These are phyloP conservation scores for Lonicera japonica DNA, from an alignment of 129 eudicot genomes.

Conservation along the genomic window DNA sequence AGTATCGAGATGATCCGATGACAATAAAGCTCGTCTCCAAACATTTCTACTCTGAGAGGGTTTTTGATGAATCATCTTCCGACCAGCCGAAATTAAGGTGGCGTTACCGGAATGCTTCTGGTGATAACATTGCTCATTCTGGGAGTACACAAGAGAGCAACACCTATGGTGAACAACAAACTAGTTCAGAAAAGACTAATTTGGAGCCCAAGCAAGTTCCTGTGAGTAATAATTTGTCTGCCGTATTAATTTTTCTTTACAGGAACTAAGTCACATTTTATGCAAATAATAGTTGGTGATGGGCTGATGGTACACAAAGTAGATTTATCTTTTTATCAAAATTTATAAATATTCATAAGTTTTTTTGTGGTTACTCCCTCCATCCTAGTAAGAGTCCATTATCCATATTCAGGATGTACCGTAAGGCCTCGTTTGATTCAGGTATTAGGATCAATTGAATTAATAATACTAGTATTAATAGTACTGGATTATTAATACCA, in stretches of 20 bases:
- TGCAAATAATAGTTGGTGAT: no score
- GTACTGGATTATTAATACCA: no score
- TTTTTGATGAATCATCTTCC: constrained; percentile 56
- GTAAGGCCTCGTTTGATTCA: no score
- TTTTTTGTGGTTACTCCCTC: no score
- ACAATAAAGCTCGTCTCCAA: constrained; percentile 51
- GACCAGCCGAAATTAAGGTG: constrained; percentile 55
- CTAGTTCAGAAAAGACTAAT: constrained; percentile 12
- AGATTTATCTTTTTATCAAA: no score
- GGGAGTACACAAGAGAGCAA: constrained; percentile 16
- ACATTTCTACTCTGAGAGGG: constrained; percentile 72
- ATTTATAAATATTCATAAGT: no score
- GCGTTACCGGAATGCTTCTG: constrained; percentile 53
- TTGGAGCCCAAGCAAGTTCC: constrained; percentile 26
- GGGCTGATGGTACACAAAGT: no score
- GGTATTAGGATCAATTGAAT: no score
- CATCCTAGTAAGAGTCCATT: no score
- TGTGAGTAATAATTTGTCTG: constrained; percentile 34
- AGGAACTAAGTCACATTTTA: background rate
- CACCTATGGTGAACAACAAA: constrained; percentile 16
- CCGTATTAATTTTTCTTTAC: no score
- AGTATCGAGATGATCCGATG: constrained; percentile 38
- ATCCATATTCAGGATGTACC: no score
- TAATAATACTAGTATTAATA: no score
- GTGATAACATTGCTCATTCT: constrained; percentile 29